Evolutionary conservation across 768 basidiomycete genomes (phyloP).

Genomic region (Tylopilus sp.): DNA sequence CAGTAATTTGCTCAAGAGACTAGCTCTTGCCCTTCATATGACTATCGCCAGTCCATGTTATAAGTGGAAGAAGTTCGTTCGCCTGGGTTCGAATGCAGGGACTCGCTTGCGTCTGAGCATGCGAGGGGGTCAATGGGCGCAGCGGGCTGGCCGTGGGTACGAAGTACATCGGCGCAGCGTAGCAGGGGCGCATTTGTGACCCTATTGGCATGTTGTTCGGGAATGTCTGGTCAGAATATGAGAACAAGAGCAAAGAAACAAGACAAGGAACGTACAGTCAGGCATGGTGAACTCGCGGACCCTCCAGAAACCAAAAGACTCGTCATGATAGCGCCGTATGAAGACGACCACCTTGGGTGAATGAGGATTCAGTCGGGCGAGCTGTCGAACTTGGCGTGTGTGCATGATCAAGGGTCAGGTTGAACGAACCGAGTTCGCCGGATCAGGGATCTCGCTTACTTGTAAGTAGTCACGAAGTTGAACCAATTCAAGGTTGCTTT

Average conservation of each 20-base stretch:
- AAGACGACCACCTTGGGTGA: constrained; percentile 14
- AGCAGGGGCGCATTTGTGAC: constrained; percentile 80
- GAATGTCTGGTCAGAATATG: constrained; percentile 47
- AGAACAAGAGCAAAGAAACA: not conserved
- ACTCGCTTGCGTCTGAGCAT: constrained; percentile 80
- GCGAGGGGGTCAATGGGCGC: constrained; percentile 83
- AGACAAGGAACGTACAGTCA: constrained; percentile 53
- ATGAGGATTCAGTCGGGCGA: constrained; percentile 1
- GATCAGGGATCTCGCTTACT: too few relatives aligned
- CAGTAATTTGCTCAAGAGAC: too few relatives aligned
- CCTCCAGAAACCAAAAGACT: constrained; percentile 76
- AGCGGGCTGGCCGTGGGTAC: constrained; percentile 80
- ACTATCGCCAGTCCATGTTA: constrained; percentile 74
- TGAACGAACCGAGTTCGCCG: too few relatives aligned
- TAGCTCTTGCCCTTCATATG: too few relatives aligned
- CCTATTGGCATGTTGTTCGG: constrained; percentile 59
- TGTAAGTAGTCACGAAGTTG: too few relatives aligned
- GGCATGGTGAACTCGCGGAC: constrained; percentile 59
- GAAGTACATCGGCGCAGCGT: constrained; percentile 85
- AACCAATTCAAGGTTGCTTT: too few relatives aligned
- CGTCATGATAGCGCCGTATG: constrained; percentile 60
- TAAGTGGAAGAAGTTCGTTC: constrained; percentile 52
- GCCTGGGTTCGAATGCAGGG: constrained; percentile 67
- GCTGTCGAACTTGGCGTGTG: constrained; percentile 11
- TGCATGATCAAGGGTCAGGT: constrained; percentile 11